phyloP scores from a whole-genome alignment of 306 rosid genomes.

The Quercus rubra region DNA sequence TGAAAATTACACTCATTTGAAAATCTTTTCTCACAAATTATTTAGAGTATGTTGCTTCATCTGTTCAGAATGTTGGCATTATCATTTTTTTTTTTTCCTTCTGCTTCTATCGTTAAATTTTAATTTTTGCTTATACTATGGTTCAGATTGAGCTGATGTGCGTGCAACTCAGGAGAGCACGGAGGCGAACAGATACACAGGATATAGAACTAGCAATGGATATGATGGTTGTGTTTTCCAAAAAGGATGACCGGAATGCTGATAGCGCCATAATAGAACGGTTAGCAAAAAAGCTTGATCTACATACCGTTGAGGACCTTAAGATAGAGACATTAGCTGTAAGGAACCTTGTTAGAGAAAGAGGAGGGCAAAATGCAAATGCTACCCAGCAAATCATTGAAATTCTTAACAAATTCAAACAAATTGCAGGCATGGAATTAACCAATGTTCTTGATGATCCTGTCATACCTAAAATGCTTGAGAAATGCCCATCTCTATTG shows the following conservation, averaged over 20 bases:
- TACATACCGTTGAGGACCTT: constrained; percentile 59
- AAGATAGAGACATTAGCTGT: constrained; percentile 61
- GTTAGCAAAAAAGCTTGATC: constrained; percentile 67
- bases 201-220: constrained; percentile 97
- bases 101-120: background rate
- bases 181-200: constrained; percentile 70
- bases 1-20: background rate
- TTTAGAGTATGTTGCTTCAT: background rate
- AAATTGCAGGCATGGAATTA: constrained; percentile 56
- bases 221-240: constrained; percentile 73
- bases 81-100: background rate
- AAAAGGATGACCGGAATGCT: constrained; percentile 51
- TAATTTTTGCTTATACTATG: constrained; percentile 13
- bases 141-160: constrained; percentile 81
- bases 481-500: constrained; percentile 45
- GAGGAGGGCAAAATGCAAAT: constrained; percentile 55
- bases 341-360: constrained; percentile 44
- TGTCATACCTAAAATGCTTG: constrained; percentile 35
- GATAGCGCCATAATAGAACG: constrained; percentile 74
- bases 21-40: too few relatives aligned
- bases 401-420: constrained; percentile 60
- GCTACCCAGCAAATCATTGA: constrained; percentile 48
- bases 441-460: constrained; percentile 44
- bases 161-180: constrained; percentile 68
- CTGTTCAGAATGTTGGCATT: background rate